phyloP scores from a whole-genome alignment of 1,284 basidiomycete species.

The Fomitopsis schrenkii region DNA sequence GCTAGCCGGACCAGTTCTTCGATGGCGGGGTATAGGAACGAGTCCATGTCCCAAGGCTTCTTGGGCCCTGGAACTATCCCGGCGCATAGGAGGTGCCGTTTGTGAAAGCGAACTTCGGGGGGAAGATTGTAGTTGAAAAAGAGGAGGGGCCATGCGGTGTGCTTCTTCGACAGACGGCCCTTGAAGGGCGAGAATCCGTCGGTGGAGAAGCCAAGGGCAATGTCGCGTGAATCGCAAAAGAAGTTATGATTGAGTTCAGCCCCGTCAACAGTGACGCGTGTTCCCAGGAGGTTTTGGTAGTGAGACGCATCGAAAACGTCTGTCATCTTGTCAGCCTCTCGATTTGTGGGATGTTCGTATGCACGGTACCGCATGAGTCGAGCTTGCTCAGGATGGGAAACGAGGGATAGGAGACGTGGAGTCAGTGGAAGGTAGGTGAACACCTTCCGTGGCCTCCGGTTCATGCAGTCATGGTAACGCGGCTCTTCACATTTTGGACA shows the following conservation, averaged over 20 bases:
- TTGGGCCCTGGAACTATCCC: constrained; percentile 6
- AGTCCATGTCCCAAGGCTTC: constrained; percentile 24
- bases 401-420: constrained; percentile 12
- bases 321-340: constrained; percentile 9
- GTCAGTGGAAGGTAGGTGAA: constrained; percentile 16
- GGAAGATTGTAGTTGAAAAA: constrained; percentile 37
- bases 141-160: constrained; percentile 39
- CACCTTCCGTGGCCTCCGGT: constrained; percentile 7
- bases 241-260: constrained; percentile 11
- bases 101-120: constrained; percentile 28
- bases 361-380: constrained; percentile 18
- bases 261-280: constrained; percentile 10
- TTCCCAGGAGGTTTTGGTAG: constrained; percentile 8
- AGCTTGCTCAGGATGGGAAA: constrained; percentile 6
- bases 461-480: constrained; percentile 4
- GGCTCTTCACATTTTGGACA: constrained; percentile 32
- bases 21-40: constrained; percentile 35
- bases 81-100: constrained; percentile 28
- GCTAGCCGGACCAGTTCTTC: constrained; percentile 34
- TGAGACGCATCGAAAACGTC: constrained; percentile 18
- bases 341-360: not conserved
- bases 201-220: constrained; percentile 27
- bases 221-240: constrained; percentile 24
- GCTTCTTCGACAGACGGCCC: constrained; percentile 17
- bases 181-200: constrained; percentile 38